Conservation (phyloP, 768 basidiomycete species). For the Amylocystis lapponica region DNA sequence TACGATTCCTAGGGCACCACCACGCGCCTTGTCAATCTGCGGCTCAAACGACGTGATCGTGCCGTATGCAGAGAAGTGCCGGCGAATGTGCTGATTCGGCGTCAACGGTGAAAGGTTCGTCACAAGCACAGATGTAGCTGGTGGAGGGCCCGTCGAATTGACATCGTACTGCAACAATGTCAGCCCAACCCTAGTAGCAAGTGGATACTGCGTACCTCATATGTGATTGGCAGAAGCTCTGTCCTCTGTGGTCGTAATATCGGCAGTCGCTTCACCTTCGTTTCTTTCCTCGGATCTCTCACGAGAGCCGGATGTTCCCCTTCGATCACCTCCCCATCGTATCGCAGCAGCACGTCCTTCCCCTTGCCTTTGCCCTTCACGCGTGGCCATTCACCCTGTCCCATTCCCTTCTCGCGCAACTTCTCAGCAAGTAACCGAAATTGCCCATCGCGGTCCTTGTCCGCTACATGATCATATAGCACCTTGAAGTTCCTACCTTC, state of each 20-base stretch:
- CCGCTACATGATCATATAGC: conserved; percentile 54
- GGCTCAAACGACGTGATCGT: conserved; percentile 61
- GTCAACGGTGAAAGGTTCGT: conserved; percentile 68
- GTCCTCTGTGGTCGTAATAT: conserved; percentile 26
- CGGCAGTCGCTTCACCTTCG: conserved; percentile 24
- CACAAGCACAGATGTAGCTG: conserved; percentile 69
- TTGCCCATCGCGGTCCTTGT: conserved; percentile 38
- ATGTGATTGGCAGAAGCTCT: conserved; percentile 42
- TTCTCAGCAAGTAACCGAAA: conserved; percentile 37
- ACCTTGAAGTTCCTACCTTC: conserved; percentile 50
- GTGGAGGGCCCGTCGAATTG: conserved; percentile 66
- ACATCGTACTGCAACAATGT: conserved; percentile 60
- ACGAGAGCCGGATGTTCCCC: conserved; percentile 36
- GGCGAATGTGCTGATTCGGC: conserved; percentile 56
- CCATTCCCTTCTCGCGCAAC: conserved; percentile 26
- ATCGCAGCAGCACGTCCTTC: conserved; percentile 49
- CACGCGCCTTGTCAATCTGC: conserved; percentile 75
- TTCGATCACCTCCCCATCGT: conserved; percentile 49
- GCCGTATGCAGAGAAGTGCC: conserved; percentile 62
- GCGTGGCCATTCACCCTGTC: conserved; percentile 30
- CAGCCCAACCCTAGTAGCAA: conserved; percentile 2
- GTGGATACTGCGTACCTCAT: conserved; percentile 45
- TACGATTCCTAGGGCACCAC: conserved; percentile 77
- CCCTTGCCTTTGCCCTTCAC: conserved; percentile 62
- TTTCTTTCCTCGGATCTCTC: conserved; percentile 50